phyloP scores from a whole-genome alignment of 1,139 yeast genomes.

The Protomyces inouyei region DNA sequence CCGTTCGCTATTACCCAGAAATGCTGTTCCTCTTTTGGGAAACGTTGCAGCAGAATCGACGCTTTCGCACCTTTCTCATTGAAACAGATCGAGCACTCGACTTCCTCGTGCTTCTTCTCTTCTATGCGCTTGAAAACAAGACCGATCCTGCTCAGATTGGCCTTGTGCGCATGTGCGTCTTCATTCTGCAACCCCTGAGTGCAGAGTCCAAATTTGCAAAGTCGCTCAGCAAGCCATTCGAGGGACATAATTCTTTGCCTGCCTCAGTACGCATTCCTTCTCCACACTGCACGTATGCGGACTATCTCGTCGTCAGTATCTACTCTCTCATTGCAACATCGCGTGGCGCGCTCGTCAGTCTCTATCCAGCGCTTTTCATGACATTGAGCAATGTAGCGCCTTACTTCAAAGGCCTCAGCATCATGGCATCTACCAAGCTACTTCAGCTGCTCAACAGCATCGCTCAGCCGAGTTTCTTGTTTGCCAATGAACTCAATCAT shows the following conservation, averaged over 20 bases:
- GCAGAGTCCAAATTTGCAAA: conserved; percentile 44
- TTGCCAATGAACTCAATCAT: conserved; percentile 48
- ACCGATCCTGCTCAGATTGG: conserved; percentile 45
- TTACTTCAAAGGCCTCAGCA: conserved; percentile 44
- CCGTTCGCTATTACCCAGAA: conserved; percentile 44
- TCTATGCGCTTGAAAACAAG: conserved; percentile 53
- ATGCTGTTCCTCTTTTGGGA: conserved; percentile 67
- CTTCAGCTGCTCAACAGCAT: conserved; percentile 51
- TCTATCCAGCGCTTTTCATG: conserved; percentile 38
- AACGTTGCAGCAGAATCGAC: conserved; percentile 60
- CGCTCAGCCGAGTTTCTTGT: conserved; percentile 45
- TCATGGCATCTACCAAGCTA: conserved; percentile 54
- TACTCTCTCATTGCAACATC: conserved; percentile 35
- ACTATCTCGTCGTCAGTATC: conserved; percentile 37
- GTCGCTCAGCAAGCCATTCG: conserved; percentile 36
- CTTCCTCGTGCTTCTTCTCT: conserved; percentile 52
- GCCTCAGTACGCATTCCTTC: conserved; percentile 36
- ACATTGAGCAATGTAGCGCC: conserved; percentile 40
- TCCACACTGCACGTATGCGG: conserved; percentile 39
- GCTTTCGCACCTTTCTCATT: conserved; percentile 46
- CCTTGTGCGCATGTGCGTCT: conserved; percentile 56
- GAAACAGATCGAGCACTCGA: conserved; percentile 50
- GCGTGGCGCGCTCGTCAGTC: conserved; percentile 32
- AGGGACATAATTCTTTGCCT: conserved; percentile 38
- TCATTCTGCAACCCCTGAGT: conserved; percentile 57